Conservation (phyloP, 139 green algal species). For the Tetraselmis striata region DNA sequence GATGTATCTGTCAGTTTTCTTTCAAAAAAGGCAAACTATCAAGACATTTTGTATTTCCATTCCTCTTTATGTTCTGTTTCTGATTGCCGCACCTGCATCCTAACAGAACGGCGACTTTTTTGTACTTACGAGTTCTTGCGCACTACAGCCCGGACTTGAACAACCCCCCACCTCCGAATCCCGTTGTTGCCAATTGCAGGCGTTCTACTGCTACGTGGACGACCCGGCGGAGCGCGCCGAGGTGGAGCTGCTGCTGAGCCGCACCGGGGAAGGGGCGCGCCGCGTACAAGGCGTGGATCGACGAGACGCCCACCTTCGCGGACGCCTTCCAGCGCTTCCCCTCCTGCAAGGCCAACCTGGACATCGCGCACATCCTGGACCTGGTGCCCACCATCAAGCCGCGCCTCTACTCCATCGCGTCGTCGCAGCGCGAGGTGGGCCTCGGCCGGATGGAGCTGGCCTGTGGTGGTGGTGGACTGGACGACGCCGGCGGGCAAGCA, state of each 20-base stretch:
- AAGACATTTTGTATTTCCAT: too few relatives aligned
- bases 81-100: too few relatives aligned
- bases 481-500: background rate
- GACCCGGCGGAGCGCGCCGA: background rate
- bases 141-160: too few relatives aligned
- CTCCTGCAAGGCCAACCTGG: background rate
- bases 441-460: background rate
- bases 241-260: background rate
- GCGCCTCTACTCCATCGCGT: constrained; percentile 3
- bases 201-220: background rate
- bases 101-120: too few relatives aligned
- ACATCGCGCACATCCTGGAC: constrained; percentile 3
- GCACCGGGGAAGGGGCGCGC: background rate
- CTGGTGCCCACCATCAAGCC: background rate
- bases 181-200: too few relatives aligned
- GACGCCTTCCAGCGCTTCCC: background rate
- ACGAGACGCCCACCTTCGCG: background rate
- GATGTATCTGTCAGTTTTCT: too few relatives aligned
- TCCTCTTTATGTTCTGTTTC: too few relatives aligned
- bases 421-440: background rate
- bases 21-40: too few relatives aligned
- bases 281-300: background rate
- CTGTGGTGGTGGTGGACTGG: constrained; percentile 1
- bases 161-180: too few relatives aligned
- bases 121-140: too few relatives aligned